Conservation (phyloP, 2,329 filamentous ascomycete species). For the Colletotrichum cereale region DNA sequence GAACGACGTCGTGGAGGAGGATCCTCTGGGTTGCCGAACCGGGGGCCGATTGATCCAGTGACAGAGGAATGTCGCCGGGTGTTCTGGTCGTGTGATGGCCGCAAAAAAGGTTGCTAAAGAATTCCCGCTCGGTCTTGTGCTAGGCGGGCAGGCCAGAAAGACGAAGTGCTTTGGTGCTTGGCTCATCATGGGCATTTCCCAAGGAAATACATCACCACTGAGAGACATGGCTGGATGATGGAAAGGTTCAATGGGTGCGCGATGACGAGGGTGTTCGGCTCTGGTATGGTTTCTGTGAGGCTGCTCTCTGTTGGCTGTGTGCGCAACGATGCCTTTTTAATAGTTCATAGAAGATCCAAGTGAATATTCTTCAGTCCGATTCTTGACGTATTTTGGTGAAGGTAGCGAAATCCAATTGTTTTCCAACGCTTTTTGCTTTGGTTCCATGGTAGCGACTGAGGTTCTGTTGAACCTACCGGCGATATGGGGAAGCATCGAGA, state of each 20-base stretch:
- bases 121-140: neutral
- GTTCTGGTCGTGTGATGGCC: neutral
- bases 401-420: neutral
- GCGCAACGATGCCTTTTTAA: neutral
- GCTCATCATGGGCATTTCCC: too few relatives aligned
- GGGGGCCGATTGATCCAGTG: neutral
- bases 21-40: too few relatives aligned
- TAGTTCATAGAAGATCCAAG: too few relatives aligned
- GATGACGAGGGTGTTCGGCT: too few relatives aligned
- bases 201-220: too few relatives aligned
- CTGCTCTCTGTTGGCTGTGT: neutral
- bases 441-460: neutral
- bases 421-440: neutral
- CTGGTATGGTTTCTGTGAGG: neutral
- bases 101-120: neutral
- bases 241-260: neutral
- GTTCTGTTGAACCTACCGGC: neutral
- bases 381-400: too few relatives aligned
- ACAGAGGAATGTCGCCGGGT: neutral
- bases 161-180: constrained; percentile 6
- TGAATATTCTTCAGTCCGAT: too few relatives aligned
- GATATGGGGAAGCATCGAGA: neutral
- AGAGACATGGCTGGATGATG: too few relatives aligned
- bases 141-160: neutral
- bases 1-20: neutral